These are phyloP conservation scores for Yarrowia bubula DNA, from an alignment of 805 yeast species.

Conservation along the genomic window DNA sequence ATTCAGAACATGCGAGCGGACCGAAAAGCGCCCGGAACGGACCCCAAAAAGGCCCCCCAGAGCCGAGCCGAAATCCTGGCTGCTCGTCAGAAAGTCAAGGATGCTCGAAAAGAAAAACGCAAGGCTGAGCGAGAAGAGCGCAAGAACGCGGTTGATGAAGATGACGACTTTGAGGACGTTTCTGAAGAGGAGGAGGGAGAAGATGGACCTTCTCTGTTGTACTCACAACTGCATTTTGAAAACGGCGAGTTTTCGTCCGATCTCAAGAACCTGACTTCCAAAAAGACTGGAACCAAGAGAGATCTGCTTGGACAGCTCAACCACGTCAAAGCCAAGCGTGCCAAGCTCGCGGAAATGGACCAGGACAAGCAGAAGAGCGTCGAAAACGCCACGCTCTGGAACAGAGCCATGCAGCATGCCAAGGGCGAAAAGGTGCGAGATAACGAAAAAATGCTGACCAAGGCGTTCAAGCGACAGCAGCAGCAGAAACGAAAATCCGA, in stretches of 20 bases:
- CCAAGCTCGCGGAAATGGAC: conserved; percentile 57
- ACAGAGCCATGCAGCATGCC: conserved; percentile 73
- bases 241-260: conserved; percentile 84
- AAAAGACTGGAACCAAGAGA: conserved; percentile 68
- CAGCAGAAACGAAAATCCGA: conserved; percentile 82
- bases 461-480: conserved; percentile 81
- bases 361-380: conserved; percentile 57
- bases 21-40: conserved; percentile 90
- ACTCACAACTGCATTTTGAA: conserved; percentile 46
- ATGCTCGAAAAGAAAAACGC: conserved; percentile 43
- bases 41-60: conserved; percentile 73
- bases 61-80: conserved; percentile 78
- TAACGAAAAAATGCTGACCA: conserved; percentile 82
- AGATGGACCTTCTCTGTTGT: conserved; percentile 30
- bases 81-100: conserved; percentile 55
- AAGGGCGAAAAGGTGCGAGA: conserved; percentile 87
- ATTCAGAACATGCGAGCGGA: conserved; percentile 68
- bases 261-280: conserved; percentile 50
- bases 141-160: conserved; percentile 41
- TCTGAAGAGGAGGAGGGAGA: conserved; percentile 40
- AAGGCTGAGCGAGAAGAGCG: conserved; percentile 32
- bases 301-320: conserved; percentile 81
- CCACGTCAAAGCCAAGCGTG: conserved; percentile 70
- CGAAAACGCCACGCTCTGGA: conserved; percentile 81
- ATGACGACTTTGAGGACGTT: conserved; percentile 36